These are phyloP conservation scores for Botrytis aclada DNA, from an alignment of 2,329 filamentous ascomycete genomes.

Conservation along the genomic window DNA sequence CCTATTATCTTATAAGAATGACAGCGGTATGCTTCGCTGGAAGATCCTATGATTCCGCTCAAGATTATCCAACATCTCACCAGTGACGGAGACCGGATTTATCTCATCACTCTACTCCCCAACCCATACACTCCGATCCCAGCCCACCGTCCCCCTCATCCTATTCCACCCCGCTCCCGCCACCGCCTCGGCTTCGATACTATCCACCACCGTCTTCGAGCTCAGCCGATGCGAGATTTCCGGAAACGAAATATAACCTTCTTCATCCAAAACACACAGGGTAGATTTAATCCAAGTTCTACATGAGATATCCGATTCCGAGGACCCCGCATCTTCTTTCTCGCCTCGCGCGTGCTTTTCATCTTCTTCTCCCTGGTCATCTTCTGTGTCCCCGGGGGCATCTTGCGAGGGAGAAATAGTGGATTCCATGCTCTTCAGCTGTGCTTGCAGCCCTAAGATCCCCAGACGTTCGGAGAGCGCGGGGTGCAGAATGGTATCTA, in stretches of 20 bases:
- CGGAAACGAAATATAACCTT: not conserved
- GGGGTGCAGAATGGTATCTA: not conserved
- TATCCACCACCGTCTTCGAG: conserved; percentile 18
- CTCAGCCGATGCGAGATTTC: not conserved
- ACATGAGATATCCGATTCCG: not conserved
- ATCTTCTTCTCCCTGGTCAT: not conserved
- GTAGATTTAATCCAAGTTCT: not conserved
- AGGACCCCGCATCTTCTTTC: no score
- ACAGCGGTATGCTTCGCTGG: not conserved
- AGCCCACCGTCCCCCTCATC: conserved; percentile 8
- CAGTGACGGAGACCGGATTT: not conserved
- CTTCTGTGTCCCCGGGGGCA: not conserved
- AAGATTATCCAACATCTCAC: not conserved
- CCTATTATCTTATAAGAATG: not conserved
- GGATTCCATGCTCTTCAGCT: not conserved
- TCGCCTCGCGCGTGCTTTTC: not conserved
- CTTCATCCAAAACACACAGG: not conserved
- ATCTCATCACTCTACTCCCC: not conserved
- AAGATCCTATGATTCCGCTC: not conserved
- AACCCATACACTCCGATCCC: conserved; percentile 2
- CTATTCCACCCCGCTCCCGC: not conserved
- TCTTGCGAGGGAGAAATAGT: not conserved
- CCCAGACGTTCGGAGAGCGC: not conserved
- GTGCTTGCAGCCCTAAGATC: not conserved
- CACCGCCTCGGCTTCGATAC: not conserved